Evolutionary conservation across 306 rosid species (phyloP), one percentile per base, ranked within the genome.

Genomic region (Morella rubra): DNA sequence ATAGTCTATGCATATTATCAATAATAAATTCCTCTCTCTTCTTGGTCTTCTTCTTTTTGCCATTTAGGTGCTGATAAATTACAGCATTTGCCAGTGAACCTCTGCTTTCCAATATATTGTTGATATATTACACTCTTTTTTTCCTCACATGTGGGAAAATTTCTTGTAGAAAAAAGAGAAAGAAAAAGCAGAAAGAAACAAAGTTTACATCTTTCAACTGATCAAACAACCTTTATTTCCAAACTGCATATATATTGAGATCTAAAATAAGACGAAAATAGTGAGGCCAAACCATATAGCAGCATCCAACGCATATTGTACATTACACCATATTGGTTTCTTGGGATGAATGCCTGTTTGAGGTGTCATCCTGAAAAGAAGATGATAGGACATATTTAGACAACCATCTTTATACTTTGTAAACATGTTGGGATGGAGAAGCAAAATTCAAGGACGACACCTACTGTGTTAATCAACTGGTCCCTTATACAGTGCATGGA

Each of bases 401-500:
- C 76, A 56, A 71, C 22, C 44, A 44, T n/a, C 41, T 32, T 18
- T 58, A 6, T 44, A 14, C 45, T 22, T 19, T 6, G 1, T 41
- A 47, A 12, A 18, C 44, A 73, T 19, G 1, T 65, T 6, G 12
- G 18, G 22, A 52, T 13, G 60, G 60, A 70, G 37, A 52, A 3
- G 40, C 12, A 76, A 71, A 59, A 7, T 2, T 11, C 16, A 69
- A 51, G 37, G 24, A 67, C 51, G 55, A 58, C 54, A 44, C 69
- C 75, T 82, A 89, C 93, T 88, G 55, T 15, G 11, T 82, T 45
- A 68, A 90, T 58, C 41, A 86, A 84, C 81, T 87, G 93, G 85
- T 89, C 93, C 61, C 81, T 86, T 41, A 86, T 76, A 76, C 70
- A 22, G 76, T 83, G 75, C 92, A 87, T 89, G 53, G 83, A 80